Conservation (phyloP, 768 basidiomycete species). For the Russula earlei region DNA sequence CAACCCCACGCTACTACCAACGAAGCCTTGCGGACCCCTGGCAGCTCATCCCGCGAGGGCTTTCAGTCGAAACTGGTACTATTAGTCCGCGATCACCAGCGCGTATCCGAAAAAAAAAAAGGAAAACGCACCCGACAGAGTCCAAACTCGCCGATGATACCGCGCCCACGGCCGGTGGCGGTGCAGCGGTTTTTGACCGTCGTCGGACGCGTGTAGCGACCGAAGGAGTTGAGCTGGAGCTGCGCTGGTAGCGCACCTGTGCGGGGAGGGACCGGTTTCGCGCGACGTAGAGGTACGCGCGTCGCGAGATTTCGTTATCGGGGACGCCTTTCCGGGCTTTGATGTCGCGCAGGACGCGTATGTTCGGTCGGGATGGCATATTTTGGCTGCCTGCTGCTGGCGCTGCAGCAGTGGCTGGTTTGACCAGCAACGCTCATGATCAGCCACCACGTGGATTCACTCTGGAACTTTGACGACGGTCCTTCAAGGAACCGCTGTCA, state of each 20-base stretch:
- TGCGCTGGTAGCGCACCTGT: slow-evolving; percentile 87
- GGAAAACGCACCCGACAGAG: slow-evolving; percentile 65
- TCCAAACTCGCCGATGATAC: too few relatives aligned
- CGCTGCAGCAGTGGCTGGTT: too few relatives aligned
- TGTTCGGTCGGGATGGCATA: slow-evolving; percentile 28
- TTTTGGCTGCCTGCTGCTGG: too few relatives aligned
- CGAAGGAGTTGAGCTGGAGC: slow-evolving; percentile 84
- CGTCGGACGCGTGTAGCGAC: too few relatives aligned
- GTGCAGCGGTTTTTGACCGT: too few relatives aligned
- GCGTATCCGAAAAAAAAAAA: too few relatives aligned
- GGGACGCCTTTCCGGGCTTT: slow-evolving; percentile 64
- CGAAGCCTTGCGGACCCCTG: slow-evolving; percentile 85
- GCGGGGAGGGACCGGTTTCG: slow-evolving; percentile 85
- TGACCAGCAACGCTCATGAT: too few relatives aligned
- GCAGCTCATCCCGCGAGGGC: slow-evolving; percentile 72
- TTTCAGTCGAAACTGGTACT: slow-evolving; percentile 89
- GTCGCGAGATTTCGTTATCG: slow-evolving; percentile 73
- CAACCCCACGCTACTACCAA: slow-evolving; percentile 73
- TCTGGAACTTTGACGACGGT: too few relatives aligned
- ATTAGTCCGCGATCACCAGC: neutral
- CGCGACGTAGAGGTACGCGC: slow-evolving; percentile 89
- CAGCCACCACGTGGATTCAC: too few relatives aligned
- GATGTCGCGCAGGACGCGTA: slow-evolving; percentile 63
- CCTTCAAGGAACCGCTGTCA: too few relatives aligned
- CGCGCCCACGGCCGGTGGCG: too few relatives aligned